A percentile compares a stretch with the other conserved stretches of the same genome.
These are phyloP conservation scores for Hibiscus trionum DNA, from an alignment of 345 rosid species.

Conservation along the genomic window DNA sequence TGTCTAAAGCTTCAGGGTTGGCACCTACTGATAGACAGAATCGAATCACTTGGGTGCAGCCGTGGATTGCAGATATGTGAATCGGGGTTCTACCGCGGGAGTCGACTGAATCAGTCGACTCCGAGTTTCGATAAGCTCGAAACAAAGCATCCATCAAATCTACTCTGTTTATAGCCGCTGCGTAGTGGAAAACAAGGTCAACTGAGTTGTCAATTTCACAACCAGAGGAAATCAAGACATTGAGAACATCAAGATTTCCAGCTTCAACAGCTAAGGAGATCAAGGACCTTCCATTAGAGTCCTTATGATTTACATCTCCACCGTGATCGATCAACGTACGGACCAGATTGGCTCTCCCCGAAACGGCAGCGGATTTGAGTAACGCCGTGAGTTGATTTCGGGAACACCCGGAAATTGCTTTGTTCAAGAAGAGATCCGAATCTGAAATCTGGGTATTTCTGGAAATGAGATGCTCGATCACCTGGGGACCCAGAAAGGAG, in stretches of 20 bases:
- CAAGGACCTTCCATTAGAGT: constrained; percentile 35
- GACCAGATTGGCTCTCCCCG: constrained; percentile 25
- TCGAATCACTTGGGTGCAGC: constrained; percentile 28
- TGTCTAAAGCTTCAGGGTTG: constrained; percentile 25
- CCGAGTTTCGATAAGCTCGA: constrained; percentile 17
- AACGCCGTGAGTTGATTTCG: constrained; percentile 35
- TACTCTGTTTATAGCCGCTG: constrained; percentile 40
- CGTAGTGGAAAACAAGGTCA: constrained; percentile 40
- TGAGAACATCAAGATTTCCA: constrained; percentile 30
- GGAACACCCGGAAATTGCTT: constrained; percentile 38
- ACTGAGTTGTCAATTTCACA: constrained; percentile 19
- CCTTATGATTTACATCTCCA: constrained; percentile 32
- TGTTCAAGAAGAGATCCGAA: constrained; percentile 20
- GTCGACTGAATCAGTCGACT: constrained; percentile 26
- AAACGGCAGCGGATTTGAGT: constrained; percentile 31
- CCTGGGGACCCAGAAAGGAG: constrained; percentile 40
- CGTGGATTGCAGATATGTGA: constrained; percentile 41
- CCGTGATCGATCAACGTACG: constrained; percentile 36
- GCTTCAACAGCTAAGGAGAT: constrained; percentile 33
- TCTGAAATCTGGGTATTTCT: constrained; percentile 19
- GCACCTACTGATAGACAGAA: constrained; percentile 29
- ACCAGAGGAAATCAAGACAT: constrained; percentile 32
- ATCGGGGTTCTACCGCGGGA: constrained; percentile 37
- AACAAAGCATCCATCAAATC: constrained; percentile 34
- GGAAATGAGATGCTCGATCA: constrained; percentile 31